phyloP scores from a whole-genome alignment of 306 rosid genomes.

The Casuarina equisetifolia region DNA sequence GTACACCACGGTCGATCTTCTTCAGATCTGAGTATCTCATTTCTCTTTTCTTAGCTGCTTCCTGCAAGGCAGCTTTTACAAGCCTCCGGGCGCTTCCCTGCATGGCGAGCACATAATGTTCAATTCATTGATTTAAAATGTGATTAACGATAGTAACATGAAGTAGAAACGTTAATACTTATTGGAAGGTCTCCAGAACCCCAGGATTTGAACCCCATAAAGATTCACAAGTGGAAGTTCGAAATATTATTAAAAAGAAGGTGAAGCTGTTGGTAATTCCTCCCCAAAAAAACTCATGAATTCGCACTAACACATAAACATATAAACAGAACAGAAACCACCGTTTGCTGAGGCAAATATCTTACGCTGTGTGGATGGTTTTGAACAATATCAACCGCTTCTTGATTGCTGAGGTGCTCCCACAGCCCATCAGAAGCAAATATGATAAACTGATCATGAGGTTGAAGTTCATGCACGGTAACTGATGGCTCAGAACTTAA shows the following conservation, averaged over 20 bases:
- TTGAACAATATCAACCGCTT: constrained; percentile 81
- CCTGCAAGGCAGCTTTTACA: constrained; percentile 72
- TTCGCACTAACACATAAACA: neutral
- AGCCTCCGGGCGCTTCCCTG: constrained; percentile 92
- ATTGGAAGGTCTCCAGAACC: neutral
- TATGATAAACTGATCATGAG: constrained; percentile 72
- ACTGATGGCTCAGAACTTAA: constrained; percentile 84
- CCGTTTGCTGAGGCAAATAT: constrained; percentile 13
- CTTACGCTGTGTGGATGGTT: constrained; percentile 73
- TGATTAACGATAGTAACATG: neutral
- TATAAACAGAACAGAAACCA: constrained; percentile 12
- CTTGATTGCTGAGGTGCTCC: constrained; percentile 93
- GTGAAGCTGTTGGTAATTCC: neutral
- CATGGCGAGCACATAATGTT: constrained; percentile 20
- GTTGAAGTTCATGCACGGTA: constrained; percentile 66
- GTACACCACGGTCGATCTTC: constrained; percentile 86
- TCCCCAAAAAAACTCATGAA: neutral
- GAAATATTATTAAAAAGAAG: neutral
- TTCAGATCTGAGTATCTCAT: constrained; percentile 90
- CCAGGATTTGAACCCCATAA: neutral
- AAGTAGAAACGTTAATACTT: neutral
- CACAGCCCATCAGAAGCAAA: constrained; percentile 95
- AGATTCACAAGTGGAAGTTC: neutral
- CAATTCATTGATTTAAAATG: constrained; percentile 10
- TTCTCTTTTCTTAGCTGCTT: constrained; percentile 93